Evolutionary conservation across 306 rosid genomes (phyloP), one percentile per base, ranked within the genome.

Genomic region (Medicago arabica): DNA sequence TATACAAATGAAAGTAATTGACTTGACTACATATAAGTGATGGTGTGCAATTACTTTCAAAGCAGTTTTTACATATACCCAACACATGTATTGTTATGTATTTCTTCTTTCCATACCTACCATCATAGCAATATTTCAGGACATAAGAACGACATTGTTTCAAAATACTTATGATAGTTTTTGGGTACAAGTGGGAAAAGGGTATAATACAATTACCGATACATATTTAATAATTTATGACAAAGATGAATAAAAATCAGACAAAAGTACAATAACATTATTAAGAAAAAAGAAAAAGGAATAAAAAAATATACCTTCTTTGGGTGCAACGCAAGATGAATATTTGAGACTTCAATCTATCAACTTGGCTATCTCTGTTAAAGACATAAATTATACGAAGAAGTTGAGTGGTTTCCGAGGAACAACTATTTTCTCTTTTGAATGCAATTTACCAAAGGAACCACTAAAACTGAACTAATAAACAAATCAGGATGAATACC

Each of bases 251-350:
- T 16, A 51, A 8, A 51, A 51, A 16, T n/a, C 23, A 1, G 9
- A 16, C 58, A 50, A 16, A 46, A 46, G 0, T 4, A 47, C 8
- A 47, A 7, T 15, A 34, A 72, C 25, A 9, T n/a, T 46, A 64
- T 9, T 23, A 18, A 62, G 50, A 6, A 19, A 17, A 8, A 38
- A 9, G 53, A 28, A 55, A 60, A 23, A 7, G 67, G 13, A 25
- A 63, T 19, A 73, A 36, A 4, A n/a, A 4, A 71, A 5, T 83
- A 64, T 76, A 92, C 98, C 96, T 89, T 85, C 98, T 87, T 79
- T 93, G 98, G 17, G 96, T 91, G 82, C 98, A 93, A 61, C 98
- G 83, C 83, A 93, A 79, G 66, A 91, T 90, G 47, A 87, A 93
- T 78, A 93, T 91, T 83, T 88, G 91, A 63, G 96, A 83, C 71